phyloP scores from a whole-genome alignment of 148 eudicot genomes.

The Cornus florida region DNA sequence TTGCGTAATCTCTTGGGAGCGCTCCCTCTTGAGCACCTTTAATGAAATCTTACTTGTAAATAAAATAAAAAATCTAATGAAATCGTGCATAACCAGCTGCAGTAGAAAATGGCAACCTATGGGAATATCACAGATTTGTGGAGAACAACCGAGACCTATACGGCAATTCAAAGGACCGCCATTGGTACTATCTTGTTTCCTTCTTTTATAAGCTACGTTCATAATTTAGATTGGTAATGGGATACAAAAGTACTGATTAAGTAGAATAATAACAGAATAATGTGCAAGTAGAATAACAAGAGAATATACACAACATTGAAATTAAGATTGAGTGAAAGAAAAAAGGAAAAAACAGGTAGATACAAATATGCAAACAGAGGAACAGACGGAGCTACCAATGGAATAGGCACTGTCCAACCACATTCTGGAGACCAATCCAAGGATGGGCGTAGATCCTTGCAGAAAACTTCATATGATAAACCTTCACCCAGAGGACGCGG shows the following conservation, averaged over 20 bases:
- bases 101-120: neutral
- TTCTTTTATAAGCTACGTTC: neutral
- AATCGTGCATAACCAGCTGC: no score
- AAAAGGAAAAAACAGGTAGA: neutral
- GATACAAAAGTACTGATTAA: neutral
- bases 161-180: neutral
- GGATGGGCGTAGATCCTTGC: slow-evolving; percentile 79
- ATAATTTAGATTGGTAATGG: neutral
- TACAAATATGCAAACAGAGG: neutral
- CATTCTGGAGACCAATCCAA: slow-evolving; percentile 69
- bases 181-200: neutral
- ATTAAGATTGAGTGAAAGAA: neutral
- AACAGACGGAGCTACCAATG: slow-evolving; percentile 33
- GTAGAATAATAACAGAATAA: neutral
- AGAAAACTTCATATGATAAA: slow-evolving; percentile 33
- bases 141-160: neutral
- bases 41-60: no score
- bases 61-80: no score
- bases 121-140: no score
- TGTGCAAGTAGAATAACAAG: neutral
- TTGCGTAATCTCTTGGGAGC: no score
- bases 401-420: slow-evolving; percentile 67
- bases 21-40: no score
- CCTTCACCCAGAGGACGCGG: slow-evolving; percentile 79
- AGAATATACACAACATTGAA: neutral